Evolutionary conservation across 1,284 basidiomycete species (phyloP).

Genomic region (Ceratobasidium sp.): DNA sequence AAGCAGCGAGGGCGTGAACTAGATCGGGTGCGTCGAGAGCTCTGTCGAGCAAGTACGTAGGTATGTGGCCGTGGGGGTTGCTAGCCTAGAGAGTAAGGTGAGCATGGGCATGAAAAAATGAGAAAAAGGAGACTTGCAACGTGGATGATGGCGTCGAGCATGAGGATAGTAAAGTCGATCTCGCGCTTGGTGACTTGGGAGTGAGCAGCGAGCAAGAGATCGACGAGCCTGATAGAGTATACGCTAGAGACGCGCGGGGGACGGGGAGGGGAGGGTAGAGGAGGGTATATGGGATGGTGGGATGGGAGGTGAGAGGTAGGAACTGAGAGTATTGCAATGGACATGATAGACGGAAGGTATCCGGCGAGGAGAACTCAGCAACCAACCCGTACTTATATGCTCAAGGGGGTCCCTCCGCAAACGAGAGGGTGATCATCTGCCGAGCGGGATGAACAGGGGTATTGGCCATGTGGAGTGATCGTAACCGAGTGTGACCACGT

Average conservation of each 20-base stretch:
- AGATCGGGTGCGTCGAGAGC: neutral
- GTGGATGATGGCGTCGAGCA: neutral
- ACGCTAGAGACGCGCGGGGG: too few relatives aligned
- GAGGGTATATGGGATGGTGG: neutral
- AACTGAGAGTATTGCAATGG: neutral
- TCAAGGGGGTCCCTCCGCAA: neutral
- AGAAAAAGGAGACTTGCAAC: neutral
- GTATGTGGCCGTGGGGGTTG: too few relatives aligned
- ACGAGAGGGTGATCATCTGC: neutral
- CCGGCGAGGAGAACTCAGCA: neutral
- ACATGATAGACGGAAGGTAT: neutral
- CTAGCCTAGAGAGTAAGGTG: too few relatives aligned
- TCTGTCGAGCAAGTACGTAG: neutral
- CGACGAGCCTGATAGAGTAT: neutral
- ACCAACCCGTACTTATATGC: neutral
- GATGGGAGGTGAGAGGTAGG: neutral
- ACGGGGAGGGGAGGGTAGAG: neutral
- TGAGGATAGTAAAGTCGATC: neutral
- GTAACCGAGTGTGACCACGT: neutral
- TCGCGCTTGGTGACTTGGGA: neutral
- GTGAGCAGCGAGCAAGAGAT: neutral
- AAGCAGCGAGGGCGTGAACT: neutral
- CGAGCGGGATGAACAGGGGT: neutral
- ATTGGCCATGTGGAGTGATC: neutral
- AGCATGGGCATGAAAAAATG: neutral